Evolutionary conservation across 2,329 filamentous ascomycete genomes (phyloP).

Genomic region (Ophiostoma sp.): DNA sequence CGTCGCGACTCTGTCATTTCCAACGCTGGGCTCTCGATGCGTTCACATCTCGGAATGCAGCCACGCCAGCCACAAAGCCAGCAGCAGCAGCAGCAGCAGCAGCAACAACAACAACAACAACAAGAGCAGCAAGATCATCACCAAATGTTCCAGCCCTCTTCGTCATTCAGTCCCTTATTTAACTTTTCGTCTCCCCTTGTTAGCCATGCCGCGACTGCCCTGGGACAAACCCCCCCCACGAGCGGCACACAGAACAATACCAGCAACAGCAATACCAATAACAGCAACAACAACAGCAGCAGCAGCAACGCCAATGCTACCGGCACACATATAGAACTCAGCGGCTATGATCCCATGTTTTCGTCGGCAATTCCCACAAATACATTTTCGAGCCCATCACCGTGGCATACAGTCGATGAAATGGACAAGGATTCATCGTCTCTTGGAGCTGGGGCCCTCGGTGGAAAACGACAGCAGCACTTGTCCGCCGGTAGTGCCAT

Average conservation of each 20-base stretch:
- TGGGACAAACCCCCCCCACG: neutral
- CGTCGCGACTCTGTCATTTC: neutral
- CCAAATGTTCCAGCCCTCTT: neutral
- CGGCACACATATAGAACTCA: constrained; percentile 27
- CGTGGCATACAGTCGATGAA: constrained; percentile 44
- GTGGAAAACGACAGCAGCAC: neutral
- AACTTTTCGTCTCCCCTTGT: neutral
- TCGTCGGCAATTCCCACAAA: constrained; percentile 48
- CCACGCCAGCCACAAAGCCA: neutral
- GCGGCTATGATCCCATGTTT: constrained; percentile 56
- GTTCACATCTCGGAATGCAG: neutral
- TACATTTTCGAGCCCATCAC: constrained; percentile 46
- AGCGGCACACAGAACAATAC: constrained; percentile 35
- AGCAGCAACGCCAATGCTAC: neutral
- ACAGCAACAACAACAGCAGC: constrained; percentile 9
- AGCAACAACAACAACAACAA: neutral
- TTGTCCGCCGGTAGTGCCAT: neutral
- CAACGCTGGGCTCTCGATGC: neutral
- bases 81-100: neutral
- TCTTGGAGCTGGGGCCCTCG: constrained; percentile 22
- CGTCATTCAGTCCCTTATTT: neutral
- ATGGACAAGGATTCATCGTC: neutral
- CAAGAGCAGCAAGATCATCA: neutral
- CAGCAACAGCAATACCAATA: constrained; percentile 28
- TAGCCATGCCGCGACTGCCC: neutral